These are phyloP conservation scores for Suillus subluteus DNA, from an alignment of 768 basidiomycete species.

Conservation along the genomic window DNA sequence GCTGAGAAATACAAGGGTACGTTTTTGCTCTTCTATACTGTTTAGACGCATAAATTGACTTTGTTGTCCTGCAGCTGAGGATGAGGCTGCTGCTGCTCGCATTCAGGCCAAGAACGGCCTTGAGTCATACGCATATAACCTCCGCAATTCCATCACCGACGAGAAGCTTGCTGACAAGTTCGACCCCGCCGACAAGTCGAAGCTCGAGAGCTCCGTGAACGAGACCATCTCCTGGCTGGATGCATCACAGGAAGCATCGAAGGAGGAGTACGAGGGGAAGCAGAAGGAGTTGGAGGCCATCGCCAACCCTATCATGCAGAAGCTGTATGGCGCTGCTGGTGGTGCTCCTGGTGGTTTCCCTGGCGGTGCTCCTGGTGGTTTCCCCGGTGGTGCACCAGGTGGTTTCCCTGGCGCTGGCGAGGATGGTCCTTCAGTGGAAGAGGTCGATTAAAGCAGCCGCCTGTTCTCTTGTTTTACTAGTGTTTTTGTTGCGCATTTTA, in stretches of 20 bases:
- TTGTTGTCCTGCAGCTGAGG: constrained; percentile 58
- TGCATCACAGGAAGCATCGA: constrained; percentile 83
- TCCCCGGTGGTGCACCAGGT: constrained; percentile 31
- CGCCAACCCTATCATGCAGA: constrained; percentile 77
- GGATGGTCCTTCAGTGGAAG: constrained; percentile 90
- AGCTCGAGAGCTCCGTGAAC: constrained; percentile 79
- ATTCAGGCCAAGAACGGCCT: constrained; percentile 89
- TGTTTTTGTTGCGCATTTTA: constrained; percentile 22
- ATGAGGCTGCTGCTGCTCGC: constrained; percentile 82
- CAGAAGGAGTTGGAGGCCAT: constrained; percentile 91
- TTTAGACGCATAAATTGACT: constrained; percentile 14
- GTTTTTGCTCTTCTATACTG: constrained; percentile 22
- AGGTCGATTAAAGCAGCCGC: constrained; percentile 69
- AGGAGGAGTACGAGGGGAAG: constrained; percentile 91
- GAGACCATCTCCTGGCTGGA: constrained; percentile 89
- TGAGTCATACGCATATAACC: constrained; percentile 95
- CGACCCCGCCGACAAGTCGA: constrained; percentile 81
- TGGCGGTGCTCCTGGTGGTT: constrained; percentile 55
- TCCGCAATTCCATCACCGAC: constrained; percentile 85
- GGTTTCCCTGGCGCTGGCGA: constrained; percentile 58
- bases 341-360: constrained; percentile 61
- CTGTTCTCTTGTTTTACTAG: constrained; percentile 15
- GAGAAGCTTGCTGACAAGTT: constrained; percentile 90
- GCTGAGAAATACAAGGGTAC: constrained; percentile 90
- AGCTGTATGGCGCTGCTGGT: constrained; percentile 66